These are phyloP conservation scores for Aeschynomene evenia DNA, from an alignment of 306 rosid species.

Conservation along the genomic window DNA sequence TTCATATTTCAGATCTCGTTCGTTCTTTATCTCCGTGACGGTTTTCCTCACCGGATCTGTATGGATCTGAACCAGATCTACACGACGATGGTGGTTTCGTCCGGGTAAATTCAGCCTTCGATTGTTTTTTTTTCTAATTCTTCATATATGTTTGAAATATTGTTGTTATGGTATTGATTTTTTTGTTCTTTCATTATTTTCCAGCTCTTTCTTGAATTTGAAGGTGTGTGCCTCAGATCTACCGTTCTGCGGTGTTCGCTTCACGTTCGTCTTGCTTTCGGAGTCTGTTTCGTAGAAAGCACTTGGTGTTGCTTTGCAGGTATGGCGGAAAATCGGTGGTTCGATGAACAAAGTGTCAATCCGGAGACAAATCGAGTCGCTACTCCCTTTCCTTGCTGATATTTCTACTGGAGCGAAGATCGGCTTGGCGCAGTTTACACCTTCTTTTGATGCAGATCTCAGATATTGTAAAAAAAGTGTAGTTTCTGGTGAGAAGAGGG, in stretches of 20 bases:
- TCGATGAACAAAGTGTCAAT: background rate
- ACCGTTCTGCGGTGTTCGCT: background rate
- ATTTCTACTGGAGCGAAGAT: background rate
- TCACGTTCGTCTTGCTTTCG: background rate
- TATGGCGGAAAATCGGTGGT: background rate
- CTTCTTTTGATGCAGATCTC: background rate
- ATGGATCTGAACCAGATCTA: constrained; percentile 34
- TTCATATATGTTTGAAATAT: background rate
- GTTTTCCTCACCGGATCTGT: background rate
- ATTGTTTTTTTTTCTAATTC: too few relatives aligned
- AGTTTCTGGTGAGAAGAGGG: background rate
- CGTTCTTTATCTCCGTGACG: rapidly evolving
- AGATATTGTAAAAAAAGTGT: constrained; percentile 12
- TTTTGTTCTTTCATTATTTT: background rate
- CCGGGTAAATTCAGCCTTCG: background rate
- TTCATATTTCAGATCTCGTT: background rate
- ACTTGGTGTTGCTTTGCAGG: constrained; percentile 32
- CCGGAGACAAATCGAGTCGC: background rate
- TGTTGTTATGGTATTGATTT: background rate
- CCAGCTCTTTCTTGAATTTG: background rate
- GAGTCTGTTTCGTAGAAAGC: constrained; percentile 1
- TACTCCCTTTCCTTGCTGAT: too few relatives aligned
- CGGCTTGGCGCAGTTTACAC: background rate
- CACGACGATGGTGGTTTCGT: background rate
- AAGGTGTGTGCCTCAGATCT: background rate